These are phyloP conservation scores for Solanum dulcamara DNA, from an alignment of 257 asterid genomes.

Conservation along the genomic window DNA sequence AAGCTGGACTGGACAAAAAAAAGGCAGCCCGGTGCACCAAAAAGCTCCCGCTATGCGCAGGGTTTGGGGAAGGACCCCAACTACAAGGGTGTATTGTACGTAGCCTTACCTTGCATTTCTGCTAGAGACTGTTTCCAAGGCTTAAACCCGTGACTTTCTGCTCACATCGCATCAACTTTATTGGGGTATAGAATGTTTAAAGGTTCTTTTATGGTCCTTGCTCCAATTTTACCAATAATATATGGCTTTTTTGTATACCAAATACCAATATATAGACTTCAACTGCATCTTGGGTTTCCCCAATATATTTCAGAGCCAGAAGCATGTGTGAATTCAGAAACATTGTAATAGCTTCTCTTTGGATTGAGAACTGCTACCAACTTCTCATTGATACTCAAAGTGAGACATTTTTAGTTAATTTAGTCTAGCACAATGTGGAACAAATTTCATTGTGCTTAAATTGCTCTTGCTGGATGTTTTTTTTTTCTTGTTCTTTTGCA, in stretches of 20 bases:
- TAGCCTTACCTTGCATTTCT: too few relatives aligned
- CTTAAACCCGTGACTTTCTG: too few relatives aligned
- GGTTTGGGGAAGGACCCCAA: too few relatives aligned
- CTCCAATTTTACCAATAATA: neutral
- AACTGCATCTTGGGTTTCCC: neutral
- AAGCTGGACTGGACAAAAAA: neutral
- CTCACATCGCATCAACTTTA: too few relatives aligned
- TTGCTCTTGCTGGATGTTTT: neutral
- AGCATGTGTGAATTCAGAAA: neutral
- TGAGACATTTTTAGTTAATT: neutral
- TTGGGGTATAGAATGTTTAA: neutral
- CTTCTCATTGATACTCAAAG: neutral
- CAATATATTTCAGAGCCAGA: neutral
- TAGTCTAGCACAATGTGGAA: neutral
- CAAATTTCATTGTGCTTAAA: neutral
- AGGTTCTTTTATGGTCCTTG: neutral
- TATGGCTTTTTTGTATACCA: neutral
- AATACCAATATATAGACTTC: neutral
- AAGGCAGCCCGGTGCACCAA: too few relatives aligned
- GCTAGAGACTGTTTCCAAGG: too few relatives aligned
- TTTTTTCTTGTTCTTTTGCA: neutral
- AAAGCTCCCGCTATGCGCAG: too few relatives aligned
- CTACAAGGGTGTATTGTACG: too few relatives aligned
- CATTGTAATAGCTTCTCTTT: neutral
- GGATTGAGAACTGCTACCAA: neutral